Base-by-base conservation (phyloP, 768 basidiomycete genomes). In the Suillus hirtellus region DNA sequence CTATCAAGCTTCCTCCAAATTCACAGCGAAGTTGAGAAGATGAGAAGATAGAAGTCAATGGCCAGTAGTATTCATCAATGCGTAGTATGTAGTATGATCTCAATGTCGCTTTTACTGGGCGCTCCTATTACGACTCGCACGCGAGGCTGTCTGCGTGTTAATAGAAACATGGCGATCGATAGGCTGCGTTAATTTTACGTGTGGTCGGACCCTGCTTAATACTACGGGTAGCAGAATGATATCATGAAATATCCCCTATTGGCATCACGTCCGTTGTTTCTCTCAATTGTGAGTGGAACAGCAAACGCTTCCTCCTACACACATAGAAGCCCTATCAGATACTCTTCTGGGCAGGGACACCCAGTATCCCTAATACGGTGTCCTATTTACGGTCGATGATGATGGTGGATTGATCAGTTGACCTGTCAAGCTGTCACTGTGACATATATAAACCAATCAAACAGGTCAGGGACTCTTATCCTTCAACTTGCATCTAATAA, bases 361-460 rank as follows among this genome's bases (percentile, higher is more conserved):
- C 55, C 5, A 38, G 38, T 40, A 24, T 40, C 54, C 21, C 54
- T 38, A 19, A 56, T 40, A 17, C 15, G 49, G 49, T 2, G 15
- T 27, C 24, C 12, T 1, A 49, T 21, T 31, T 31, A 31, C 31
- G 46, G 27, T 31, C 9, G 17, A 34, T 53, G 10, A 31, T 24
- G 37, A 31, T 31, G 31, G 6, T 31, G 31, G 21, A 56, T 24
- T 24, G 24, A 40, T 56, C 21, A 43, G 40, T 27, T 59, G 37
- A 63, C 37, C 43, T 35, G 34, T 34, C 43, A 35, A 14, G 5
- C 31, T 31, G 31, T 31, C 31, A 31, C 31, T 1, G 31, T 37
- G 35, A 37, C 35, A 7, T 38, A 62, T 42, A 60, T 55, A 62
- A 62, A 37, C 40, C n/a, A 9, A 2, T 56, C 40, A 59, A 17